Percentiles rank a stretch among this genome's conserved stretches.
Conservation (phyloP, 2,329 filamentous ascomycete genomes). For the Chaetomiaceae sp. region DNA sequence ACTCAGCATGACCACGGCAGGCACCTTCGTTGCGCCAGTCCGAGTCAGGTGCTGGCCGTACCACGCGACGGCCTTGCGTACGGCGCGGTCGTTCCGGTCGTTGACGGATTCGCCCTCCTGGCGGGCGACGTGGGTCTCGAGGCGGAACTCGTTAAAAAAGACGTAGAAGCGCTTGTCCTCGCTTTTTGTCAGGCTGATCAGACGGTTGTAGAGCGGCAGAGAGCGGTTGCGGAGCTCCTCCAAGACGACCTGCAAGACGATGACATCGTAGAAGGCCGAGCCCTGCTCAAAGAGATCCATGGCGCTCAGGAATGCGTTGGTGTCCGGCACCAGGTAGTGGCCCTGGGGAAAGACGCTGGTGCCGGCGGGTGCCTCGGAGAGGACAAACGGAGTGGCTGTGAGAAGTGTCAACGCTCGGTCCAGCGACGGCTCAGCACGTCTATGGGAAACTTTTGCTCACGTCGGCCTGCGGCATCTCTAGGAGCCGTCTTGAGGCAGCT, state of each 20-base stretch:
- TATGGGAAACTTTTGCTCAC: conserved; percentile 46
- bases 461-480: conserved; percentile 70
- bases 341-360: conserved; percentile 79
- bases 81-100: conserved; percentile 90
- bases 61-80: conserved; percentile 82
- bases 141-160: conserved; percentile 96
- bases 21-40: conserved; percentile 57
- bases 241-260: conserved; percentile 91
- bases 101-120: conserved; percentile 82
- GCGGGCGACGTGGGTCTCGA: conserved; percentile 81
- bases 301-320: conserved; percentile 88
- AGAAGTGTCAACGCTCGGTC: conserved; percentile 21
- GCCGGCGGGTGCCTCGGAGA: conserved; percentile 82
- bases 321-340: conserved; percentile 93
- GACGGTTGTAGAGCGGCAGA: conserved; percentile 87
- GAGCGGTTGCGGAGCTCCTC: conserved; percentile 95
- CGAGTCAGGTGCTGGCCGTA: conserved; percentile 76
- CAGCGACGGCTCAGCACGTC: too few species aligned
- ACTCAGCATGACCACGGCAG: conserved; percentile 85
- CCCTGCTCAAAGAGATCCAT: conserved; percentile 97
- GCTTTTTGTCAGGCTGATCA: conserved; percentile 86
- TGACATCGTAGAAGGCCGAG: conserved; percentile 90
- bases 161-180: conserved; percentile 97
- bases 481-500: conserved; percentile 71
- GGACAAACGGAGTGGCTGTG: conserved; percentile 73